phyloP scores from a whole-genome alignment of 1,139 yeast genomes.

The Candida labiduridarum region DNA sequence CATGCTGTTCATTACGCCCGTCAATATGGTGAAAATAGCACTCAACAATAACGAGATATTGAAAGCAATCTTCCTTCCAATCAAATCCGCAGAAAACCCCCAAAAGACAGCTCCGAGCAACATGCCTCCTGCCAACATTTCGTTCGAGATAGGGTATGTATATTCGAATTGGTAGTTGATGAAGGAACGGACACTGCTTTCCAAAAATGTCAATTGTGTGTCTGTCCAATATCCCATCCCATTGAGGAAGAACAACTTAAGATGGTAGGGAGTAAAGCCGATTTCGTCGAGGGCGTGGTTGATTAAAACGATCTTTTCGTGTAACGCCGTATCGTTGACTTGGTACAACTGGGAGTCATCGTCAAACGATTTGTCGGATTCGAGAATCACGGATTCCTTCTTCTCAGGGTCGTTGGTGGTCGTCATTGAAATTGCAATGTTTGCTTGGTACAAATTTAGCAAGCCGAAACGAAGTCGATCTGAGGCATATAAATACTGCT shows the following conservation, averaged over 20 bases:
- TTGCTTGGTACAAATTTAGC: background rate
- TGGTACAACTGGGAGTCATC: conserved; percentile 21
- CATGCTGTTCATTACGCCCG: conserved; percentile 52
- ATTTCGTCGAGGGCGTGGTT: conserved; percentile 38
- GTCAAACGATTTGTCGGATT: conserved; percentile 1
- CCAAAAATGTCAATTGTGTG: conserved; percentile 53
- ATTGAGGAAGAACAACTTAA: conserved; percentile 42
- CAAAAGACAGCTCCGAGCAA: conserved; percentile 57
- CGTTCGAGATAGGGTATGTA: conserved; percentile 32
- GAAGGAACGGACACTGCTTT: conserved; percentile 38
- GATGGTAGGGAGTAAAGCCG: conserved; percentile 38
- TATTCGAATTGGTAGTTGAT: conserved; percentile 46
- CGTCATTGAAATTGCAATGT: background rate
- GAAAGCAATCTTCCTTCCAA: conserved; percentile 31
- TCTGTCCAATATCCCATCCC: conserved; percentile 71
- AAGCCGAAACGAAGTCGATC: background rate
- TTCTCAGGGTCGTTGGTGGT: conserved; percentile 8
- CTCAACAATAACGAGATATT: conserved; percentile 17
- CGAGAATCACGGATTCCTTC: conserved; percentile 3
- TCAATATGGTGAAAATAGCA: conserved; percentile 52
- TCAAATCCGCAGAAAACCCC: conserved; percentile 58
- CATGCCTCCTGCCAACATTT: conserved; percentile 43
- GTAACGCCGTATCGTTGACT: conserved; percentile 24
- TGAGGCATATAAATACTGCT: background rate
- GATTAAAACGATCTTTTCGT: conserved; percentile 30